Conservation (phyloP, 305 asterid genomes). For the Lippia alba region DNA sequence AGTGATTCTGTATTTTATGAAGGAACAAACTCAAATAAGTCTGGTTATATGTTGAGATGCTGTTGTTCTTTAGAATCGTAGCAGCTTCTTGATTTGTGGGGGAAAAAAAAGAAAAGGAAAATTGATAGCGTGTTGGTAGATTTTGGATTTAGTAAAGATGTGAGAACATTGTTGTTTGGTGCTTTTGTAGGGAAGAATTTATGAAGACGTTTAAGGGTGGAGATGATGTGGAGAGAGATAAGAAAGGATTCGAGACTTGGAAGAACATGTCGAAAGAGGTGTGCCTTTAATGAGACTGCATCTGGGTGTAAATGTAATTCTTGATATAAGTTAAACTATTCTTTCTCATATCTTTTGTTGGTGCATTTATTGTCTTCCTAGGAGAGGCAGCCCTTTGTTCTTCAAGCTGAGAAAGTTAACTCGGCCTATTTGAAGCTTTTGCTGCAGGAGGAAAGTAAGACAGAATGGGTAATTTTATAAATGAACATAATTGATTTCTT, state of each 20-base stretch:
- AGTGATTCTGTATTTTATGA: no score
- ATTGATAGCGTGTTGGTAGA: conserved; percentile 3
- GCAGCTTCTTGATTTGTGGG: no score
- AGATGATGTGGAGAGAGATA: conserved; percentile 50
- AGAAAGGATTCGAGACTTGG: conserved; percentile 56
- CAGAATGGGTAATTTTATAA: conserved; percentile 39
- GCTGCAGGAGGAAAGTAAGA: conserved; percentile 39
- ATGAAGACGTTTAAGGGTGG: conserved; percentile 41
- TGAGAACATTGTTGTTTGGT: conserved; percentile 2
- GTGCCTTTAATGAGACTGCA: not conserved
- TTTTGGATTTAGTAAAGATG: conserved; percentile 8
- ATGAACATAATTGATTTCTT: not conserved
- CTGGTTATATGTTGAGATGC: no score
- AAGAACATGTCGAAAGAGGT: conserved; percentile 57
- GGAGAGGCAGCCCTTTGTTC: conserved; percentile 46
- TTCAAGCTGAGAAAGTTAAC: conserved; percentile 39
- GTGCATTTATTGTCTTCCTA: conserved; percentile 21
- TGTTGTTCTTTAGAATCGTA: no score
- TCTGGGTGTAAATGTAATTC: not conserved
- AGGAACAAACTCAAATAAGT: no score
- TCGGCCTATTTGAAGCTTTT: conserved; percentile 38
- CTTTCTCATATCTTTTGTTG: not conserved
- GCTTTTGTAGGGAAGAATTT: conserved; percentile 57
- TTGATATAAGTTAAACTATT: not conserved
- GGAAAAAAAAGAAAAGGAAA: not conserved